Percentiles rank a stretch among this genome's conserved stretches.
Conservation (phyloP, 2,329 filamentous ascomycete genomes). For the Chalara sp. region DNA sequence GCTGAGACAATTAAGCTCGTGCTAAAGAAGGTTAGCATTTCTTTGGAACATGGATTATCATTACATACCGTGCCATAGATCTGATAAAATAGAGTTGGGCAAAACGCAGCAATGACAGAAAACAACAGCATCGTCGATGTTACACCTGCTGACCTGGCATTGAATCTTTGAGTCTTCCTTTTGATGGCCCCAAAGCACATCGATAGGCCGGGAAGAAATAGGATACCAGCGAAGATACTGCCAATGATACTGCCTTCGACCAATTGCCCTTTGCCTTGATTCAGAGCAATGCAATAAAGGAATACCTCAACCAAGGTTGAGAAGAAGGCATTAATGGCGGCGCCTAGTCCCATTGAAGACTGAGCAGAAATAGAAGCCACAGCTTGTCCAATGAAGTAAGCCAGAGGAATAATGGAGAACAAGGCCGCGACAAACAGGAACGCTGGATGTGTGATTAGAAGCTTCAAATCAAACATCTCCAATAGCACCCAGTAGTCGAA, state of each 20-base stretch:
- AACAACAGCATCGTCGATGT: slow-evolving; percentile 98
- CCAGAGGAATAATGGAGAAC: slow-evolving; percentile 89
- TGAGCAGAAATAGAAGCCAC: slow-evolving; percentile 98
- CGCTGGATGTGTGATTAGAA: slow-evolving; percentile 71
- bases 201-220: slow-evolving; percentile 88
- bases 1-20: slow-evolving; percentile 81
- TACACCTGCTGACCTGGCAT: slow-evolving; percentile 90
- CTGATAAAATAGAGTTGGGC: slow-evolving; percentile 95
- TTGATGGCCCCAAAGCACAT: slow-evolving; percentile 99
- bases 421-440: slow-evolving; percentile 81
- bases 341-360: slow-evolving; percentile 95
- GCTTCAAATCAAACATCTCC: slow-evolving; percentile 57
- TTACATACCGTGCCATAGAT: slow-evolving; percentile 80
- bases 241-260: slow-evolving; percentile 97
- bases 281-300: slow-evolving; percentile 89
- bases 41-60: background rate
- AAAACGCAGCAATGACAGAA: slow-evolving; percentile 89
- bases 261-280: slow-evolving; percentile 83
- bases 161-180: slow-evolving; percentile 97
- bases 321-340: slow-evolving; percentile 97
- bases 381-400: slow-evolving; percentile 97
- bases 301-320: slow-evolving; percentile 97
- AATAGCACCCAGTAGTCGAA: slow-evolving; percentile 83
- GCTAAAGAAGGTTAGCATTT: slow-evolving; percentile 40
- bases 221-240: slow-evolving; percentile 93